phyloP scores from a whole-genome alignment of 176 grass and related monocot species.

The Cenchrus purpureus region DNA sequence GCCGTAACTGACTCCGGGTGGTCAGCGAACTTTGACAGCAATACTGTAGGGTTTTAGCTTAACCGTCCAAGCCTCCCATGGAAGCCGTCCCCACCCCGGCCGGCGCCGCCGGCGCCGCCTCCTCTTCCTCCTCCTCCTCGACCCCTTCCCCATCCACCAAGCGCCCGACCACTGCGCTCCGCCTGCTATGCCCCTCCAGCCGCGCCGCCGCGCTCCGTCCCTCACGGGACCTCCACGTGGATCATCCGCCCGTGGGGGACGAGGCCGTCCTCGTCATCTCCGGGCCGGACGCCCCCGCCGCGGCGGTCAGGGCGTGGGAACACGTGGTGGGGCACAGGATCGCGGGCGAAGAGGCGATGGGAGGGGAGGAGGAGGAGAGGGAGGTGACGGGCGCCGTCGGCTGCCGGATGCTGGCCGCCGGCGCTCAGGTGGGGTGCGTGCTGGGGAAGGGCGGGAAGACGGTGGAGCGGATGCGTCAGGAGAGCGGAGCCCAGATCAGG shows the following conservation, averaged over 20 bases:
- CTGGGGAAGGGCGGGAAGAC: constrained; percentile 76
- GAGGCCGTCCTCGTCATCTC: constrained; percentile 55
- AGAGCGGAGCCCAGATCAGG: constrained; percentile 78
- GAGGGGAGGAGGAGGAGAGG: constrained; percentile 49
- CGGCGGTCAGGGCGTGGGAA: constrained; percentile 63
- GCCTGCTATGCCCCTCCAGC: constrained; percentile 55
- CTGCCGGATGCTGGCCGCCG: constrained; percentile 62
- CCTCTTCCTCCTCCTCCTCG: constrained; percentile 36
- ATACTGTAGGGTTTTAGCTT: constrained; percentile 61
- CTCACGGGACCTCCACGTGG: constrained; percentile 52
- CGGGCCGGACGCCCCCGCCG: constrained; percentile 42
- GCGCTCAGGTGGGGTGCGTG: constrained; percentile 62
- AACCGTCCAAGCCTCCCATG: constrained; percentile 45
- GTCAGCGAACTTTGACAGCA: constrained; percentile 2
- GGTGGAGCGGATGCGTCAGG: constrained; percentile 70
- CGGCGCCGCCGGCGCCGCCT: constrained; percentile 18
- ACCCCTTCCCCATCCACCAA: constrained; percentile 49
- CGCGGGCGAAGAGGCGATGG: constrained; percentile 38
- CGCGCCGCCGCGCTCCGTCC: constrained; percentile 37
- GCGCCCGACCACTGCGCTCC: constrained; percentile 53
- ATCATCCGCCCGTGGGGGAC: constrained; percentile 54
- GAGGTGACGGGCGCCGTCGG: constrained; percentile 51
- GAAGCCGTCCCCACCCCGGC: constrained; percentile 39
- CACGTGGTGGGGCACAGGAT: constrained; percentile 38
- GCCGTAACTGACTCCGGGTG: not conserved